Conservation (phyloP, 495 filamentous ascomycete species). For the Penicillium cataractarum region DNA sequence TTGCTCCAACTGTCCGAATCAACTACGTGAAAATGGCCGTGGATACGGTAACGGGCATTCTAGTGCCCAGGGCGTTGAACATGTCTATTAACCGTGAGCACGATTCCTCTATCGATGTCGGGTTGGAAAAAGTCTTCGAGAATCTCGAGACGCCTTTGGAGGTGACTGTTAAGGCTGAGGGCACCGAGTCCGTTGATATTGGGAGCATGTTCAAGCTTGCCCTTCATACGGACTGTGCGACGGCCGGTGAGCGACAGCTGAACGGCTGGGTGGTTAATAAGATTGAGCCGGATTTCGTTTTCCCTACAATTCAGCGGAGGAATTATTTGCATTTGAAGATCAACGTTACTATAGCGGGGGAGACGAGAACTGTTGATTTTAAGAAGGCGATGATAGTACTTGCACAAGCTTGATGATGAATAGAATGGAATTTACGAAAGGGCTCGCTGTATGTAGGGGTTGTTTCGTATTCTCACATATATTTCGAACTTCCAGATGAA, state of each 20-base stretch:
- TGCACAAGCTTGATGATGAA: background rate
- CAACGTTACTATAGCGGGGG: background rate
- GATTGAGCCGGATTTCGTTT: slow-evolving; percentile 24
- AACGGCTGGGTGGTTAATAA: background rate
- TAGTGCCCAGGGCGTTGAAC: background rate
- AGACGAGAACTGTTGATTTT: background rate
- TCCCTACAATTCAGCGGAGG: background rate
- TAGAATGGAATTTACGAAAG: too few relatives aligned
- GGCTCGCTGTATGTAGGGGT: too few relatives aligned
- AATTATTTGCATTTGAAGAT: slow-evolving; percentile 1
- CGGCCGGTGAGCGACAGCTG: background rate
- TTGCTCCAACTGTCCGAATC: background rate
- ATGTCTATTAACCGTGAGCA: background rate
- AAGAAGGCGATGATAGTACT: background rate
- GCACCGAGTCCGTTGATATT: slow-evolving; percentile 20
- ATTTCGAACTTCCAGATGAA: background rate
- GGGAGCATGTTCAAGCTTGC: slow-evolving; percentile 19
- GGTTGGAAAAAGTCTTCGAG: slow-evolving; percentile 11
- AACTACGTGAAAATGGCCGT: background rate
- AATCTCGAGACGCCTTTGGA: slow-evolving; percentile 14
- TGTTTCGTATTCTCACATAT: too few relatives aligned
- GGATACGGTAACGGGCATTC: background rate
- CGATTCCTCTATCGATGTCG: background rate
- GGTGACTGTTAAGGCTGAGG: slow-evolving; percentile 9
- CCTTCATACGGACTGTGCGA: slow-evolving; percentile 14